These are phyloP conservation scores for Fusarium goolgardi DNA, from an alignment of 2,329 filamentous ascomycete genomes.

Conservation along the genomic window DNA sequence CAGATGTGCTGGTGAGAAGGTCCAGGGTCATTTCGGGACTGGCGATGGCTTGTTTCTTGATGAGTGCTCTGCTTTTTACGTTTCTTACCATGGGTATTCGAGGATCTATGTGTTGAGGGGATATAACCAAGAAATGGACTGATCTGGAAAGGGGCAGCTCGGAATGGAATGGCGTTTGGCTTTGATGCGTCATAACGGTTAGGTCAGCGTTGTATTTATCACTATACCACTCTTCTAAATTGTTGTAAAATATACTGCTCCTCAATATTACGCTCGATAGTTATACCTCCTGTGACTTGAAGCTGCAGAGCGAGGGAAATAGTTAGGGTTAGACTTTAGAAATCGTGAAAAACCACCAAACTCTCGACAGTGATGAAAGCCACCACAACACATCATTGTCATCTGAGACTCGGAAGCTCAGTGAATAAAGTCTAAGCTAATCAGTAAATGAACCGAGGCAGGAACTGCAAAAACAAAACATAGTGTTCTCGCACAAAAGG, in stretches of 20 bases:
- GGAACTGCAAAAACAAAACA: background rate
- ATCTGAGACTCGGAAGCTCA: background rate
- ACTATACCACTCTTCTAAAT: conserved; percentile 23
- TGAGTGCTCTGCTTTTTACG: background rate
- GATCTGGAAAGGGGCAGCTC: background rate
- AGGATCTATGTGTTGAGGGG: background rate
- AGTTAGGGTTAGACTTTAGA: too few relatives aligned
- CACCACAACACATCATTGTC: background rate
- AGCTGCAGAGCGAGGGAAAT: too few relatives aligned
- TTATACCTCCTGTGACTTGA: too few relatives aligned
- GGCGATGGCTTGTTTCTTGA: background rate
- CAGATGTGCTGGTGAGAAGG: background rate
- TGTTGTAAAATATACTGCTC: background rate
- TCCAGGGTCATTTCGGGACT: background rate
- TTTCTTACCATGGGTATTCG: conserved; percentile 9
- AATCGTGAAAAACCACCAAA: too few relatives aligned
- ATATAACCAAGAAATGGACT: background rate
- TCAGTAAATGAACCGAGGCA: background rate
- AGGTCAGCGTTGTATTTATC: conserved; percentile 12
- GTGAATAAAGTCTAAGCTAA: too few relatives aligned
- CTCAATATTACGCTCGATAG: background rate
- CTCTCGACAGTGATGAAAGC: background rate
- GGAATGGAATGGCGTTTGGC: background rate
- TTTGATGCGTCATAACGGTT: background rate
- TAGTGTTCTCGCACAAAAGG: too few relatives aligned